phyloP scores from a whole-genome alignment of 257 asterid genomes.

The Solanum arcanum region DNA sequence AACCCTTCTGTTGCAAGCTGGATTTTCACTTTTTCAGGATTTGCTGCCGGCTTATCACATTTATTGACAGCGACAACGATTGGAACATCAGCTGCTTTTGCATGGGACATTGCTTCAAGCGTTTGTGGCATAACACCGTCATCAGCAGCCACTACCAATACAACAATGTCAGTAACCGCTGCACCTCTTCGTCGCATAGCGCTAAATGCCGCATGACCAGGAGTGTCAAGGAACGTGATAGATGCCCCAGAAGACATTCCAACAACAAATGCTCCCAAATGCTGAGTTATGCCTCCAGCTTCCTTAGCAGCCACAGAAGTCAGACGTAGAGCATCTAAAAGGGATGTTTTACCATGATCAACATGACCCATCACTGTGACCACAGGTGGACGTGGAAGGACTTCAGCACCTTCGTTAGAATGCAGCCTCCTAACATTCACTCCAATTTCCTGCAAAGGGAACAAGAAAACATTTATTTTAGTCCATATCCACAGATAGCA shows the following conservation, averaged over 20 bases:
- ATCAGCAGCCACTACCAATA: constrained; percentile 96
- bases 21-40: constrained; percentile 70
- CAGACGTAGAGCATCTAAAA: constrained; percentile 78
- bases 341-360: constrained; percentile 96
- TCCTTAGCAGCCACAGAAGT: constrained; percentile 89
- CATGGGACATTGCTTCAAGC: constrained; percentile 90
- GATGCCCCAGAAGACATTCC: constrained; percentile 87
- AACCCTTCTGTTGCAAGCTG: constrained; percentile 87
- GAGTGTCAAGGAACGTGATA: constrained; percentile 94
- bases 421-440: constrained; percentile 64
- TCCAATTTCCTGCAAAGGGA: constrained; percentile 63
- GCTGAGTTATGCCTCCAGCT: constrained; percentile 99
- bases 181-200: constrained; percentile 99
- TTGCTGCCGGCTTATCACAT: constrained; percentile 78
- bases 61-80: constrained; percentile 86
- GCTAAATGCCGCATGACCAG: constrained; percentile 98
- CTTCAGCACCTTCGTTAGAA: constrained; percentile 51
- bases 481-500: not conserved
- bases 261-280: constrained; percentile 89
- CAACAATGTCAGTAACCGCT: constrained; percentile 88
- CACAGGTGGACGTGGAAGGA: constrained; percentile 74
- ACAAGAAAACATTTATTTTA: constrained; percentile 4
- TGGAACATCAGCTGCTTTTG: constrained; percentile 72
- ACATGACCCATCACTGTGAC: constrained; percentile 99
- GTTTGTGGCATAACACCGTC: constrained; percentile 99